Percentiles rank a stretch among this genome's conserved stretches.
Evolutionary conservation across 1,284 basidiomycete genomes (phyloP).

Genomic region (Microbotryomycetes sp.): DNA sequence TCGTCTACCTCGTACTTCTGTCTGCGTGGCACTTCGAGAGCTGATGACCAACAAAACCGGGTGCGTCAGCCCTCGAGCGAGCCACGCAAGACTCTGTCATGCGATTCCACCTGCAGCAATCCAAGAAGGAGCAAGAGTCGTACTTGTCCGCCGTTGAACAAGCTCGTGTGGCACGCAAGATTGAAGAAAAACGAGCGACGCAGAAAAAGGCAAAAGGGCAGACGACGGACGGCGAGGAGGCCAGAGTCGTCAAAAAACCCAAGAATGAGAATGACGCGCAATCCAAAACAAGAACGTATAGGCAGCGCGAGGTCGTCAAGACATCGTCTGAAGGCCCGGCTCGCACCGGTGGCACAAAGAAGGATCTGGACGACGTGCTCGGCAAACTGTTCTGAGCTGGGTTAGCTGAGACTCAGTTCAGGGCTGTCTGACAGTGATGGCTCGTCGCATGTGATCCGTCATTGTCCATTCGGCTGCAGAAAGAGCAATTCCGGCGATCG

Average conservation of each 20-base stretch:
- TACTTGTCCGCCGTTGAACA: constrained; percentile 94
- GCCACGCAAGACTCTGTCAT: constrained; percentile 79
- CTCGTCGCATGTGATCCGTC: no score
- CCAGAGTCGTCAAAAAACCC: constrained; percentile 2
- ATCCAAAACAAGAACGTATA: constrained; percentile 19
- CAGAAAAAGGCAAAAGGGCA: constrained; percentile 11
- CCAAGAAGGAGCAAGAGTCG: constrained; percentile 79
- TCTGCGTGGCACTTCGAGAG: neutral
- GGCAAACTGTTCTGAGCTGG: constrained; percentile 31
- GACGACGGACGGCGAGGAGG: neutral
- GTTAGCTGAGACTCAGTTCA: no score
- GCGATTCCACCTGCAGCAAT: constrained; percentile 82
- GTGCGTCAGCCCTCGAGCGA: constrained; percentile 72
- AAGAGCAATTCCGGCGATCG: no score
- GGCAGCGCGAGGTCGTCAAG: constrained; percentile 22
- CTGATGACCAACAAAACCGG: neutral
- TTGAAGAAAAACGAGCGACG: constrained; percentile 58
- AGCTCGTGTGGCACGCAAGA: constrained; percentile 81
- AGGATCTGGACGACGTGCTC: constrained; percentile 28
- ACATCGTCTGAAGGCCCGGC: constrained; percentile 5
- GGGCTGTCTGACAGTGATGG: no score
- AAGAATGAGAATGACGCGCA: constrained; percentile 14
- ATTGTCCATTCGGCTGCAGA: no score
- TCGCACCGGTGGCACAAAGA: constrained; percentile 2
- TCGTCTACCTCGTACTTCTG: neutral